These are phyloP conservation scores for Microcyclosporella mali DNA, from an alignment of 2,329 filamentous ascomycete species.

Conservation along the genomic window DNA sequence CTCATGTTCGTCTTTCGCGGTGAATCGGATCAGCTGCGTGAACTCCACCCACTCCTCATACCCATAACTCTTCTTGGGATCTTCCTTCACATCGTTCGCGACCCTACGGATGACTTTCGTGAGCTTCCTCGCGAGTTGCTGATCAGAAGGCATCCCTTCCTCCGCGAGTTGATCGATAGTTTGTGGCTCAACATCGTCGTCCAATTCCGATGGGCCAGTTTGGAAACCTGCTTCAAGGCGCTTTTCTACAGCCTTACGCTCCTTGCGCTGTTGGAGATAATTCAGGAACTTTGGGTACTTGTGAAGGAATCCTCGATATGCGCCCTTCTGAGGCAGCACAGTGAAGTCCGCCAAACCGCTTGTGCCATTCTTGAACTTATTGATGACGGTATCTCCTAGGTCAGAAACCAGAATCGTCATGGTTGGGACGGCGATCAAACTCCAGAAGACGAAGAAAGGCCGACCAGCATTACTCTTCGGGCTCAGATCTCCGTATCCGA, in stretches of 20 bases:
- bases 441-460: conserved; percentile 92
- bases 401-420: conserved; percentile 83
- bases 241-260: conserved; percentile 23
- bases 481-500: conserved; percentile 77
- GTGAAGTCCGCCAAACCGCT: conserved; percentile 59
- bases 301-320: conserved; percentile 48
- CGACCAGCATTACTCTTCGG: conserved; percentile 72
- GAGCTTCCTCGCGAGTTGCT: conserved; percentile 54
- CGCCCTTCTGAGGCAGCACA: conserved; percentile 56
- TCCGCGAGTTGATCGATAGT: conserved; percentile 42
- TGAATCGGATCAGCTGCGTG: conserved; percentile 63
- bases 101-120: conserved; percentile 65
- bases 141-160: conserved; percentile 46
- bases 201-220: conserved; percentile 32
- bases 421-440: conserved; percentile 73
- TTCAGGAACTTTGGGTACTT: conserved; percentile 40
- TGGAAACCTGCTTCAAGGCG: conserved; percentile 45
- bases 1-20: conserved; percentile 30
- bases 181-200: conserved; percentile 13
- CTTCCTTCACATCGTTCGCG: conserved; percentile 55
- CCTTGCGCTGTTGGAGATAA: conserved; percentile 34
- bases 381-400: conserved; percentile 75
- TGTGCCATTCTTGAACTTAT: conserved; percentile 57
- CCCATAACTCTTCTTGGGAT: conserved; percentile 58
- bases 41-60: conserved; percentile 88